phyloP scores from a whole-genome alignment of 495 filamentous ascomycete species.

The Penicillium cosmopolitanum region DNA sequence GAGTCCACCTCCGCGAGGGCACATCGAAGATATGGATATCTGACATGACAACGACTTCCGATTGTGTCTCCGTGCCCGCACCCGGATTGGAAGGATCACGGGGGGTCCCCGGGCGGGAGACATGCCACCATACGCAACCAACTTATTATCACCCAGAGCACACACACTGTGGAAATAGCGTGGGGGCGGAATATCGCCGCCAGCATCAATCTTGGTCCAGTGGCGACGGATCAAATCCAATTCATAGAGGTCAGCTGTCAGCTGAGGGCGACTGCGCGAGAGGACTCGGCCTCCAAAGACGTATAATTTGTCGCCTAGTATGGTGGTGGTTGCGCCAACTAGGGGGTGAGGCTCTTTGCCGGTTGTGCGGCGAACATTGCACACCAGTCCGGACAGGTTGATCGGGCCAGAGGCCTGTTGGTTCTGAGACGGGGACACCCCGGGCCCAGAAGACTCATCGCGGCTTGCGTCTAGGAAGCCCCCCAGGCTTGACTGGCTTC shows the following conservation, averaged over 20 bases:
- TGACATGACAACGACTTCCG: constrained; percentile 95
- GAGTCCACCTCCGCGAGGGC: constrained; percentile 81
- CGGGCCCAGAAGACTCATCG: constrained; percentile 39
- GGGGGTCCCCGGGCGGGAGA: constrained; percentile 65
- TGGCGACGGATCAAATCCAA: constrained; percentile 88
- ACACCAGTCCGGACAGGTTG: constrained; percentile 85
- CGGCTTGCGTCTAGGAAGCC: constrained; percentile 37
- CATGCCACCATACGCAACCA: constrained; percentile 99
- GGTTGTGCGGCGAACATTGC: constrained; percentile 90
- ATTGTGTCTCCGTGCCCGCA: constrained; percentile 65
- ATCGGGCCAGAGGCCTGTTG: constrained; percentile 50
- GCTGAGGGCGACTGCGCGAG: constrained; percentile 76
- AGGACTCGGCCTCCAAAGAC: constrained; percentile 92
- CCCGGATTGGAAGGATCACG: constrained; percentile 46
- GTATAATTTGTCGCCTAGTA: constrained; percentile 91
- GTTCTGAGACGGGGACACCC: constrained; percentile 36
- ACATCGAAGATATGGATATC: constrained; percentile 97
- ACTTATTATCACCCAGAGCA: constrained; percentile 87
- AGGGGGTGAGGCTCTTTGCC: constrained; percentile 88
- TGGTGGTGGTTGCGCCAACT: constrained; percentile 93
- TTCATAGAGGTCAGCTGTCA: constrained; percentile 91
- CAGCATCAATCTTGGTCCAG: constrained; percentile 86
- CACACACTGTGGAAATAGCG: constrained; percentile 98
- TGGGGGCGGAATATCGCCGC: constrained; percentile 83
- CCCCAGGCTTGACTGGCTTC: constrained; percentile 50